Conservation (phyloP, 805 yeast genomes). For the Candida piceae region DNA sequence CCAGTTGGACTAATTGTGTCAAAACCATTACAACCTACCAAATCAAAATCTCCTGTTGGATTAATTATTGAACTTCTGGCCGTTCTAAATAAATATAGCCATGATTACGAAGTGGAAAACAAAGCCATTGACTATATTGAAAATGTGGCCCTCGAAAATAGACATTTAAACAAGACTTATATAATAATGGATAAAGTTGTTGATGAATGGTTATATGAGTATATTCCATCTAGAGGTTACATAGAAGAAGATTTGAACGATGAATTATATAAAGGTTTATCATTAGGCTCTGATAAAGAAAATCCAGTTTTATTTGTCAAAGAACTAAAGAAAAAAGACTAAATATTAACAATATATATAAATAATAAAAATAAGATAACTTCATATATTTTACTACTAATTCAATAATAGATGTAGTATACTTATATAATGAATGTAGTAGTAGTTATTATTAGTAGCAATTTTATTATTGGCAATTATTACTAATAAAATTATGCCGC, state of each 20-base stretch:
- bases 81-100: slow-evolving; percentile 56
- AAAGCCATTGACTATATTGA: slow-evolving; percentile 53
- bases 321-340: background rate
- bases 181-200: slow-evolving; percentile 8
- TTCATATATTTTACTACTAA: too few relatives aligned
- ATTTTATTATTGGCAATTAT: too few relatives aligned
- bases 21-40: slow-evolving; percentile 39
- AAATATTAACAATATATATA: too few relatives aligned
- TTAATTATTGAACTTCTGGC: slow-evolving; percentile 18
- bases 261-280: slow-evolving; percentile 21
- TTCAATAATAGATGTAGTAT: too few relatives aligned
- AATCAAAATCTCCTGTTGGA: slow-evolving; percentile 32
- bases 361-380: too few relatives aligned
- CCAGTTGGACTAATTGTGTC: slow-evolving; percentile 79
- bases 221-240: slow-evolving; percentile 16
- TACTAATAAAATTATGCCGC: too few relatives aligned
- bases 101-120: slow-evolving; percentile 56
- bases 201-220: slow-evolving; percentile 7
- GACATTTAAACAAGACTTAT: slow-evolving; percentile 48
- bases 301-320: slow-evolving; percentile 2
- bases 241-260: slow-evolving; percentile 11
- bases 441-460: too few relatives aligned
- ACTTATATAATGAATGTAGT: too few relatives aligned
- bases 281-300: slow-evolving; percentile 4
- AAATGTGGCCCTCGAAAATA: slow-evolving; percentile 45